Evolutionary conservation across 805 yeast species (phyloP).

Genomic region (Kuraishia ogatae): DNA sequence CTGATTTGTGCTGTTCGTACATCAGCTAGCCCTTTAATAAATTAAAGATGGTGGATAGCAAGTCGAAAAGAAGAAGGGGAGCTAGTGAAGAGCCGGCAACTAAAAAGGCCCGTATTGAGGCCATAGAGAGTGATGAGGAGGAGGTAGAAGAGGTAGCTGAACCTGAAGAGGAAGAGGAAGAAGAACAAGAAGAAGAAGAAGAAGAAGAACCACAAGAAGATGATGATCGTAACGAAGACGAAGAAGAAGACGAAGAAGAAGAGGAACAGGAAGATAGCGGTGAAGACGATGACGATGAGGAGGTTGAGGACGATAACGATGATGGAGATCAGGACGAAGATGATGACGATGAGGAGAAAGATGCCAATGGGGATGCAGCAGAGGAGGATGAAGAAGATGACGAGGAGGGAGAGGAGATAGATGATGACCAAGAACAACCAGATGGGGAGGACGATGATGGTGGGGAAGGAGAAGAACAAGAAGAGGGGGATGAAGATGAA

Average conservation of each 20-base stretch:
- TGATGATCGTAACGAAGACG: no score
- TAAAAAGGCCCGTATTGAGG: constrained; percentile 10
- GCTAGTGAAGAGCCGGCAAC: constrained; percentile 4
- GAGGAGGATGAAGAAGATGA: no score
- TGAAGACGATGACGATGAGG: not conserved
- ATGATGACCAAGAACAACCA: no score
- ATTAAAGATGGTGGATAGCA: constrained; percentile 7
- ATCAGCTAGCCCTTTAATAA: no score
- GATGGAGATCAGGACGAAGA: no score
- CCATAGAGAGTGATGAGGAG: constrained; percentile 9
- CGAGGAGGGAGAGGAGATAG: no score
- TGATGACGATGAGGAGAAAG: no score
- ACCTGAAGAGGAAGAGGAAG: constrained; percentile 2
- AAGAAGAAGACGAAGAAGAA: not conserved
- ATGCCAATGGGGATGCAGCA: no score
- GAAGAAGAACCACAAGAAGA: constrained; percentile 5
- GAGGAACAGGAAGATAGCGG: not conserved
- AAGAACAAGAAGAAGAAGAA: constrained; percentile 6
- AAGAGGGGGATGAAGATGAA: constrained; percentile 11
- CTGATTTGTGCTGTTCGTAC: no score
- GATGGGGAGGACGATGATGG: constrained; percentile 3
- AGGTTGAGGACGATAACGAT: no score
- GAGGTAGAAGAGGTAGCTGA: constrained; percentile 9
- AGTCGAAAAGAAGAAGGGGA: constrained; percentile 15
- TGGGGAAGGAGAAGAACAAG: constrained; percentile 12